Conservation (phyloP, 2,329 filamentous ascomycete genomes). For the Aspergillus candidus region DNA sequence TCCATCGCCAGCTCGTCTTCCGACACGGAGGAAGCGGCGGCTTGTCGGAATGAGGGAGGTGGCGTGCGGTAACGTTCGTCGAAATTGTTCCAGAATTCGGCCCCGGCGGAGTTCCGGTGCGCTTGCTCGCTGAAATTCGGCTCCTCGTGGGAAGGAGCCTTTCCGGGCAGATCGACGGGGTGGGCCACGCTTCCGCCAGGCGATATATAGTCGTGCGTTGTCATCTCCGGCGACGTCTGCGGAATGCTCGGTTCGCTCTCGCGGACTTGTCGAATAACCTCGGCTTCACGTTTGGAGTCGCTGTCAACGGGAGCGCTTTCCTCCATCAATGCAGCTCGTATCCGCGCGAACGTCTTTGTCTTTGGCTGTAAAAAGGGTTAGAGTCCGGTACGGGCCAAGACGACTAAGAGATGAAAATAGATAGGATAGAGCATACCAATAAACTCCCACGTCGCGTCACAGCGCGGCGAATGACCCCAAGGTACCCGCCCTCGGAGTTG, state of each 20-base stretch:
- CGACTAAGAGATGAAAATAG: not conserved
- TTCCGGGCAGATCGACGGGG: slow-evolving; percentile 17
- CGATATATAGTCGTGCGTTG: slow-evolving; percentile 45
- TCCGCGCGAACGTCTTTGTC: slow-evolving; percentile 90
- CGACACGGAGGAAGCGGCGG: slow-evolving; percentile 45
- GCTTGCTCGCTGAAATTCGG: slow-evolving; percentile 71
- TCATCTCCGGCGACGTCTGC: slow-evolving; percentile 33
- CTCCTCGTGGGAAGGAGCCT: slow-evolving; percentile 46
- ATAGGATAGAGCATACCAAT: slow-evolving; percentile 54
- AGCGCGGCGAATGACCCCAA: slow-evolving; percentile 71
- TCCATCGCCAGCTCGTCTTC: slow-evolving; percentile 37
- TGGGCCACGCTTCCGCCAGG: slow-evolving; percentile 11
- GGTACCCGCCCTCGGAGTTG: slow-evolving; percentile 50
- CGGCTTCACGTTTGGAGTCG: slow-evolving; percentile 83
- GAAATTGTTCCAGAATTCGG: slow-evolving; percentile 73
- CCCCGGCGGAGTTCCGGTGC: slow-evolving; percentile 64
- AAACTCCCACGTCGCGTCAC: slow-evolving; percentile 87
- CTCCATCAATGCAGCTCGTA: slow-evolving; percentile 81
- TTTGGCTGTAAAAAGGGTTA: slow-evolving; percentile 60
- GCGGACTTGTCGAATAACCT: slow-evolving; percentile 90
- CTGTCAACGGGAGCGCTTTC: slow-evolving; percentile 82
- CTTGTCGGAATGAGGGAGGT: slow-evolving; percentile 55
- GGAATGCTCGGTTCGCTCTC: slow-evolving; percentile 69
- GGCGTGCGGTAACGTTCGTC: slow-evolving; percentile 63
- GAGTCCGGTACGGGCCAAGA: not conserved